Base-by-base conservation (phyloP, 441 rosid genomes). In the Syzygium malaccense region DNA sequence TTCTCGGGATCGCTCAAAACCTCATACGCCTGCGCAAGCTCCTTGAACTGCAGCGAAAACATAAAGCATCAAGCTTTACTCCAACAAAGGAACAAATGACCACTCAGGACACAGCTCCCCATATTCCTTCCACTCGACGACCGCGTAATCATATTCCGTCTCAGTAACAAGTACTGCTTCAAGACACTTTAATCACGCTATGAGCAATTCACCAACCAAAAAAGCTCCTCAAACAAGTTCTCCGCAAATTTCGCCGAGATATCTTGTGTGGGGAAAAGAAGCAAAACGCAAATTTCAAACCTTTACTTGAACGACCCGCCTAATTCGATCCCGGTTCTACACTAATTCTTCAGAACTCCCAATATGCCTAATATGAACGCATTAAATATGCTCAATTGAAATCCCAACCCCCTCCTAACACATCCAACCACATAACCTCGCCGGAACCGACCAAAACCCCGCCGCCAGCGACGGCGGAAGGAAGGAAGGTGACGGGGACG, bases 21-120 rank as follows among this genome's bases (percentile, higher is more conserved):
- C 68, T 90, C 91, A 90, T 90, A 90, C 12, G 91, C 91, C 83
- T 90, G 91, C 18, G 91, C 91, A 56, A 90, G 86, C 91, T 90
- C 91, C 85, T 90, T 90, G 58, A 90, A 90, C 91, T 90, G 88
- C 84, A 54, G 85, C 11, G 18, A 19, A 26, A n/a, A 54, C 54
- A 26, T 37, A 68, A 66, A 9, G 57, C 79, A 49, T 62, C 88
- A 51, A 64, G 28, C 30, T 87, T 68, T 23, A 51, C 23, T 30
- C 32, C 79, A 49, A 26, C 12, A 25, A 60, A 33, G 30, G 14
- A 87, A 51, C 53, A 53, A 12, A 78, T n/a, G 15, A 79, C 48
- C 30, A 30, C 57, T 57, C 79, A 20, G 57, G 41, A 71, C 54
- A 53, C 37, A 55, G 86, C 58, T 51, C 60, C 25, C 37, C 86